phyloP scores from a whole-genome alignment of 352 stramenopile genomes.

The Phytophthora litchii region DNA sequence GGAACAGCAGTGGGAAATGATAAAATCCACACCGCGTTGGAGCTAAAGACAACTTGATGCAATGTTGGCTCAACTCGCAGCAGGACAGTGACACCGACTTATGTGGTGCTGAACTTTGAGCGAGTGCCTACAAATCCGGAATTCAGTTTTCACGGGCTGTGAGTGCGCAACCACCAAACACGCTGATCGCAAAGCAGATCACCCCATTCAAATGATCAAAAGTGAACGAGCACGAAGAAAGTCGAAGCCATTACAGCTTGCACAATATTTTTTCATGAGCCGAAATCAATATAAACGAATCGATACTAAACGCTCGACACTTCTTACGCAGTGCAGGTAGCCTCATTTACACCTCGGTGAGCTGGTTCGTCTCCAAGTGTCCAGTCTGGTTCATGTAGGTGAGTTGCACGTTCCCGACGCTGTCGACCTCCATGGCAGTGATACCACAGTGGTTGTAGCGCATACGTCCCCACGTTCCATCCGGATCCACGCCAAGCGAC shows the following conservation, averaged over 20 bases:
- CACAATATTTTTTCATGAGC: not conserved
- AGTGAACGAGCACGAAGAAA: too few species aligned
- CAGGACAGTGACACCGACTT: not conserved
- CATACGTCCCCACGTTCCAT: slow-evolving; percentile 75
- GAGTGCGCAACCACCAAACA: too few species aligned
- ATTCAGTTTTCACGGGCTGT: too few species aligned
- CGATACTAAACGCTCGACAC: slow-evolving; percentile 10
- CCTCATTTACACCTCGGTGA: slow-evolving; percentile 58
- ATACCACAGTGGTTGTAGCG: slow-evolving; percentile 73
- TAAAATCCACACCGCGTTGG: slow-evolving; percentile 26
- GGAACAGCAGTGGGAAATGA: slow-evolving; percentile 11
- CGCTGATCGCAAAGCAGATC: too few species aligned
- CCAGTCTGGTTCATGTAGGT: slow-evolving; percentile 70
- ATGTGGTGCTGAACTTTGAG: too few species aligned
- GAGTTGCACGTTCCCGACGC: slow-evolving; percentile 71
- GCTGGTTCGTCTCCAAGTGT: slow-evolving; percentile 58
- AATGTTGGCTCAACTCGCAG: slow-evolving; percentile 2
- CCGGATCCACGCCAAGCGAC: slow-evolving; percentile 61
- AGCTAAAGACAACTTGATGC: slow-evolving; percentile 2
- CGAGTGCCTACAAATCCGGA: too few species aligned
- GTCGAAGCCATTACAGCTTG: too few species aligned
- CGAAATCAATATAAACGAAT: slow-evolving; percentile 14
- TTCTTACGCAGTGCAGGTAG: slow-evolving; percentile 1
- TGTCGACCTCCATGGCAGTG: slow-evolving; percentile 68
- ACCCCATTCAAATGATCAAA: too few species aligned